A percentile compares a stretch with the other conserved stretches of the same genome.
phyloP scores from a whole-genome alignment of 306 rosid species.

The Castanea sativa region DNA sequence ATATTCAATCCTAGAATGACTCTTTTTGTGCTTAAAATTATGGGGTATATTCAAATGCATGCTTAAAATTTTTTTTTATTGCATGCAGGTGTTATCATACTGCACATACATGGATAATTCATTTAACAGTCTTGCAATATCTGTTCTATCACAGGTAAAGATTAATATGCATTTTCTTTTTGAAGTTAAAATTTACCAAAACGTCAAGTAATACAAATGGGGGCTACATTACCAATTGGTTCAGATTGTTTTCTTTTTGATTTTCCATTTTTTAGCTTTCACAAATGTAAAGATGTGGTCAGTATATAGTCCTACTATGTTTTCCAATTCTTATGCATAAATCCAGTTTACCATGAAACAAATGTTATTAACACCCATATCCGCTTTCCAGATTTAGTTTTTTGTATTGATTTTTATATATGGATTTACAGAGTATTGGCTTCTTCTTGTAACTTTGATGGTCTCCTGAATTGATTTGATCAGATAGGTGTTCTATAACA shows the following conservation, averaged over 20 bases:
- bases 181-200: neutral
- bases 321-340: neutral
- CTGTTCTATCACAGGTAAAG: constrained; percentile 78
- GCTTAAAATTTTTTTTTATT: constrained; percentile 30
- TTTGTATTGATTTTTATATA: neutral
- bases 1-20: neutral
- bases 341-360: neutral
- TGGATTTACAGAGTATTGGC: neutral
- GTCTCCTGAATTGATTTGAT: neutral
- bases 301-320: neutral
- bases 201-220: neutral
- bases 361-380: neutral
- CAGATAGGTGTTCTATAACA: neutral
- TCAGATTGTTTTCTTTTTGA: neutral
- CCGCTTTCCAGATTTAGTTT: constrained; percentile 4
- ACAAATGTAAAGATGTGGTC: neutral
- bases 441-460: neutral
- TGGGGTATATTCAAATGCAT: constrained; percentile 6
- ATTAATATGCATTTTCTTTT: constrained; percentile 11
- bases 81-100: constrained; percentile 79
- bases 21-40: neutral
- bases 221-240: neutral
- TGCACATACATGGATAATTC: constrained; percentile 70
- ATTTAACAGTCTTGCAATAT: constrained; percentile 75
- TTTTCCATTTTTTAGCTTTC: neutral